Base-by-base conservation (phyloP, 257 asterid genomes). In the Gentiana macrophylla region DNA sequence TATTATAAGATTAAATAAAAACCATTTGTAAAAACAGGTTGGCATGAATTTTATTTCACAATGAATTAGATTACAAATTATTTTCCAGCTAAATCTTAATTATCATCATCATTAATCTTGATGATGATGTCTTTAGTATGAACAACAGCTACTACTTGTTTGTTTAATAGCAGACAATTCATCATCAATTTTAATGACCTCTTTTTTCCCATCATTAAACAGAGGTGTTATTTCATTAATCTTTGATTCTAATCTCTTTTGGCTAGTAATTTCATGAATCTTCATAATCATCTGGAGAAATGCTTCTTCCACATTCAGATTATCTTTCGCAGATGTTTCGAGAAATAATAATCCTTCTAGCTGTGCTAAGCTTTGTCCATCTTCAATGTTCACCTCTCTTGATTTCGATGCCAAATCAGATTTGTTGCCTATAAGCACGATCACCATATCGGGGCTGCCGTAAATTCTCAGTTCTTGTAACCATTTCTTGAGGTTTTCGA, bases 311-410 rank as follows among this genome's bases (percentile, higher is more conserved):
- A 89, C 97, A 57, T 89, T 89, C 62, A 83, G 6, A 61, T 83
- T 89, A 50, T 83, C 94, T 70, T 77, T 89, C 4, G 97, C 95
- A 38, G 97, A 89, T 35, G 95, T 89, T 60, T 89, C 97, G 80
- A 85, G 69, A 54, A 89, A 89, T 0, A 76, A 74, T 1, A 89
- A 37, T 8, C 76, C 76, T 69, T 89, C 97, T 0, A 81, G 70
- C 38, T 83, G 82, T 0, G 97, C 97, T 55, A 89, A 53, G 54
- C 80, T 77, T 37, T 73, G 80, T 2, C 94, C 97, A 33, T 85
- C 97, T 68, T 89, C 94, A 24, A 74, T 35, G 12, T 76, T 52
- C 4, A 89, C 94, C 70, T 77, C 77, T 63, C 97, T 74, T 7
- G 83, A 77, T 10, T 5, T 41, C 8, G 46, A 59, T 0, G 51